These are phyloP conservation scores for Suaeda aralocaspica DNA, from an alignment of 148 eudicot species.

Conservation along the genomic window DNA sequence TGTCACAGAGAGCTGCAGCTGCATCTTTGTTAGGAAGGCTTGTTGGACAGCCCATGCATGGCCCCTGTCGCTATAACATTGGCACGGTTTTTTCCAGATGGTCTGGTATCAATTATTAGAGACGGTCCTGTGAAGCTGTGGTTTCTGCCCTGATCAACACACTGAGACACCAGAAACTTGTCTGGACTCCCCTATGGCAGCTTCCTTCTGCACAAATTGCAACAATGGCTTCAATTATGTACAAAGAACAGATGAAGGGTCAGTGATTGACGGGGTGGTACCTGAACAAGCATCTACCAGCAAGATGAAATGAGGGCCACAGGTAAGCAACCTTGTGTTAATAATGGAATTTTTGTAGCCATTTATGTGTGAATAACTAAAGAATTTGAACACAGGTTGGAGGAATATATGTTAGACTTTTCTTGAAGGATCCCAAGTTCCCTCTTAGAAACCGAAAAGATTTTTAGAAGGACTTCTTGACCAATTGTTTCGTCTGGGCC, in stretches of 20 bases:
- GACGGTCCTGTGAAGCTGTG: conserved; percentile 99
- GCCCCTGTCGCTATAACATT: conserved; percentile 97
- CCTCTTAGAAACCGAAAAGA: conserved; percentile 95
- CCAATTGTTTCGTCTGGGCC: conserved; percentile 92
- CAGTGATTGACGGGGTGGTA: conserved; percentile 96
- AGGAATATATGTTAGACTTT: conserved; percentile 91
- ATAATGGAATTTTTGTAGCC: conserved; percentile 8
- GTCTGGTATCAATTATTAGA: conserved; percentile 78
- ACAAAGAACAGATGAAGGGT: conserved; percentile 92
- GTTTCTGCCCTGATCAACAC: conserved; percentile 80
- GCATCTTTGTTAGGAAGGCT: conserved; percentile 95
- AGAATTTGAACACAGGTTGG: conserved; percentile 60
- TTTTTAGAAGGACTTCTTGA: conserved; percentile 91
- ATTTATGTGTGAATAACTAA: conserved; percentile 12
- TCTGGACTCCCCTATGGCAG: conserved; percentile 99
- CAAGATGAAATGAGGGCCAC: conserved; percentile 97
- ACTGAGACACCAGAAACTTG: conserved; percentile 99
- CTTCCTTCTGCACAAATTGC: conserved; percentile 94
- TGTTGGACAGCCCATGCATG: conserved; percentile 98
- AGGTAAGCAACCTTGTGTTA: conserved; percentile 50
- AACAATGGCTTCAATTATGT: conserved; percentile 88
- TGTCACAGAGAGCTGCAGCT: conserved; percentile 95
- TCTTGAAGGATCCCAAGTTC: conserved; percentile 94
- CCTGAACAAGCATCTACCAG: conserved; percentile 88
- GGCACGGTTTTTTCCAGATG: conserved; percentile 94